Conservation (phyloP, 202 grass and related monocot species). For the Elaeis oleifera region DNA sequence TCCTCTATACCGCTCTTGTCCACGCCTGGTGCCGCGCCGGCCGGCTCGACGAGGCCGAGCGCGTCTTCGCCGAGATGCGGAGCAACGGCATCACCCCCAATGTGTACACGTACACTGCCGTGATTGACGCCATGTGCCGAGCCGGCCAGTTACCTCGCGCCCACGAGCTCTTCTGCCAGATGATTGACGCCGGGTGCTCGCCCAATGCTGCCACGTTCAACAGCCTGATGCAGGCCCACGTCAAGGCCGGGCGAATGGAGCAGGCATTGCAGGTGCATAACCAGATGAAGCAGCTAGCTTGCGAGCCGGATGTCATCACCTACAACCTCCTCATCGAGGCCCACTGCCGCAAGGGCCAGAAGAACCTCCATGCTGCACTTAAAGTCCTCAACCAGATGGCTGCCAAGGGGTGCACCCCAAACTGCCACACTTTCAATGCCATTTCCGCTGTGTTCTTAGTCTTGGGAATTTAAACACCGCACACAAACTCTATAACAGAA, state of each 20-base stretch:
- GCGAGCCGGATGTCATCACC: constrained; percentile 72
- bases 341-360: constrained; percentile 66
- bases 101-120: constrained; percentile 81
- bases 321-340: constrained; percentile 89
- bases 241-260: constrained; percentile 63
- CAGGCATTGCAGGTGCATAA: constrained; percentile 90
- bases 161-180: constrained; percentile 74
- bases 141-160: constrained; percentile 71
- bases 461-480: constrained; percentile 48
- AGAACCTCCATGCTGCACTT: constrained; percentile 69
- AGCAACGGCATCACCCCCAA: constrained; percentile 55
- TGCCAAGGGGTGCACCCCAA: constrained; percentile 53
- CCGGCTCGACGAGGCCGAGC: constrained; percentile 55
- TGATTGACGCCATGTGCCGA: constrained; percentile 92
- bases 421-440: constrained; percentile 77
- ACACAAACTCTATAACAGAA: constrained; percentile 51
- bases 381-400: constrained; percentile 80
- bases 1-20: constrained; percentile 65
- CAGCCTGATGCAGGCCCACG: constrained; percentile 58
- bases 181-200: constrained; percentile 64
- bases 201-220: constrained; percentile 79
- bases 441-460: constrained; percentile 52
- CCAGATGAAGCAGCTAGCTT: constrained; percentile 74
- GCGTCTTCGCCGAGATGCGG: constrained; percentile 59
- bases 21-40: constrained; percentile 72